Evolutionary conservation across 495 filamentous ascomycete genomes (phyloP).

Genomic region (Podospora australis): DNA sequence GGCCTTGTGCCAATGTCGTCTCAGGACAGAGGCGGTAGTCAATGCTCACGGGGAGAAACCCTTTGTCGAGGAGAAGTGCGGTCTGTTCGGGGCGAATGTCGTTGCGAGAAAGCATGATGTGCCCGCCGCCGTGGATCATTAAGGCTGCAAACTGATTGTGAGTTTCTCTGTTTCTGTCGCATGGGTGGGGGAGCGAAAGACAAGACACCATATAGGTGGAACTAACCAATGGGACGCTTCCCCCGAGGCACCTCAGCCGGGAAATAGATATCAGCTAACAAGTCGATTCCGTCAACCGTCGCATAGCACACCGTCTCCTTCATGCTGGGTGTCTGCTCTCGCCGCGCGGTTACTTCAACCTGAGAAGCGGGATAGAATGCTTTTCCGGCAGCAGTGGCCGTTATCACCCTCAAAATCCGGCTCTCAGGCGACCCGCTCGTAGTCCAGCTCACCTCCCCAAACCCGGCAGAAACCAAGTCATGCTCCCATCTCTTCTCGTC

Average conservation of each 20-base stretch:
- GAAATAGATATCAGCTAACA: constrained; percentile 42
- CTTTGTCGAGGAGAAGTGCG: constrained; percentile 28
- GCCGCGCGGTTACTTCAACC: neutral
- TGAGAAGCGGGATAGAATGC: neutral
- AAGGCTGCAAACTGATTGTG: constrained; percentile 31
- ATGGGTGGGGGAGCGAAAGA: neutral
- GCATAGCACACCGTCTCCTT: constrained; percentile 32
- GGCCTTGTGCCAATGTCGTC: constrained; percentile 37
- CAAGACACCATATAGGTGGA: no score
- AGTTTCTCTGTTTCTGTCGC: neutral
- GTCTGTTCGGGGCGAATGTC: constrained; percentile 43
- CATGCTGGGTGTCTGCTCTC: no score
- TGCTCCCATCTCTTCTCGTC: constrained; percentile 31
- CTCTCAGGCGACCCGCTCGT: constrained; percentile 31
- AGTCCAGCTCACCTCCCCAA: constrained; percentile 43
- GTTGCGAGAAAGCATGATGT: constrained; percentile 41
- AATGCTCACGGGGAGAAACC: constrained; percentile 46
- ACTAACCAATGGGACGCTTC: neutral
- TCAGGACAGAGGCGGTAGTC: constrained; percentile 54
- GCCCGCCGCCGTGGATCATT: constrained; percentile 51
- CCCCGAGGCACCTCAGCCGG: neutral
- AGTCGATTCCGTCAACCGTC: constrained; percentile 11
- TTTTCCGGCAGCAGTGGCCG: neutral
- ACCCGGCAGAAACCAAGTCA: constrained; percentile 37
- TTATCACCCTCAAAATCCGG: constrained; percentile 5